A percentile compares a stretch with the other conserved stretches of the same genome.
phyloP scores from a whole-genome alignment of 1,284 basidiomycete genomes.

The Puccinia horiana region DNA sequence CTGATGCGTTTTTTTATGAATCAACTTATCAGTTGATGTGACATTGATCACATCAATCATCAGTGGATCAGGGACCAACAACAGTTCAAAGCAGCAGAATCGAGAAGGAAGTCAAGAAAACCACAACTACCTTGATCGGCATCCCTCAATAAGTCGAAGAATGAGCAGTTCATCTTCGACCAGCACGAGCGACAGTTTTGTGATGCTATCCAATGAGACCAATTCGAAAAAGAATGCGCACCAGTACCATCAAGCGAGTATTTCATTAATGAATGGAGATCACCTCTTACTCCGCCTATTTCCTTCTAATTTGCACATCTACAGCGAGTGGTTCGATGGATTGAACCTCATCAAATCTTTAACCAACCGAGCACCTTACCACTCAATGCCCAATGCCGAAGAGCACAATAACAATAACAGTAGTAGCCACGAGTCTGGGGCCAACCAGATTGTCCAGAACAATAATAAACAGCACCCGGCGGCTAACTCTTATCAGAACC shows the following conservation, averaged over 20 bases:
- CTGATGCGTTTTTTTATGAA: not conserved
- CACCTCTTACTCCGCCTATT: conserved; percentile 77
- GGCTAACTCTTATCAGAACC: not conserved
- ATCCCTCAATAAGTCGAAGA: not conserved
- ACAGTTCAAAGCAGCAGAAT: not conserved
- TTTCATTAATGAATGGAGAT: conserved; percentile 66
- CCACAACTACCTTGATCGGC: not conserved
- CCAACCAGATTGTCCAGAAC: conserved; percentile 50
- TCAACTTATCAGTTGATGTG: conserved; percentile 34
- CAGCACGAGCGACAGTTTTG: conserved; percentile 8
- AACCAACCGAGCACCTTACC: not conserved
- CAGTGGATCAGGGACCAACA: conserved; percentile 26
- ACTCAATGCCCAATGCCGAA: conserved; percentile 16
- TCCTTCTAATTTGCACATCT: conserved; percentile 77
- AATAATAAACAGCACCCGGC: conserved; percentile 53
- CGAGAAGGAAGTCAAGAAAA: conserved; percentile 5
- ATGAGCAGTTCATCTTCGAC: conserved; percentile 12
- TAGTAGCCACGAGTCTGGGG: not conserved
- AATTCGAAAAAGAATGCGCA: not conserved
- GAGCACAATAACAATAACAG: conserved; percentile 47
- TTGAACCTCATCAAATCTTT: conserved; percentile 69
- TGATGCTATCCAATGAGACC: not conserved
- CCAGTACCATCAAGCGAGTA: conserved; percentile 75
- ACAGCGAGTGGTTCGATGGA: conserved; percentile 96
- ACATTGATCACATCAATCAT: conserved; percentile 35